Percentiles rank a stretch among this genome's conserved stretches.
Evolutionary conservation across 2,329 filamentous ascomycete genomes (phyloP).

Genomic region (Fusarium dlaminii): DNA sequence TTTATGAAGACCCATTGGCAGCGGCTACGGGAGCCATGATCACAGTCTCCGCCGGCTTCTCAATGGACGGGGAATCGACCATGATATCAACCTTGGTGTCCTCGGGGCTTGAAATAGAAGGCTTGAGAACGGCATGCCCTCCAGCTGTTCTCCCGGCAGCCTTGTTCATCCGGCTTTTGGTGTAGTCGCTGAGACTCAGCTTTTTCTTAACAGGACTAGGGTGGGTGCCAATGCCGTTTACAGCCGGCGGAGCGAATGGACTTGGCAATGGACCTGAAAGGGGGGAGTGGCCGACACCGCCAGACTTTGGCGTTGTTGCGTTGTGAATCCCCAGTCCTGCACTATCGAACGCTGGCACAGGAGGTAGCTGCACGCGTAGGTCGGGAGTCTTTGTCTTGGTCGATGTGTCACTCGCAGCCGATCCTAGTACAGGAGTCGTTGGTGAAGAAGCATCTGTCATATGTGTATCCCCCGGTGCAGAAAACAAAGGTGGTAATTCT

Average conservation of each 20-base stretch:
- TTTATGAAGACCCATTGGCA: conserved; percentile 43
- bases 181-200: conserved; percentile 72
- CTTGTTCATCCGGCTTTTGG: conserved; percentile 67
- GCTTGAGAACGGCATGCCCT: conserved; percentile 45
- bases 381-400: conserved; percentile 56
- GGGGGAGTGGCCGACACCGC: conserved; percentile 60
- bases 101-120: conserved; percentile 49
- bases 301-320: conserved; percentile 58
- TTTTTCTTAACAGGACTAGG: conserved; percentile 74
- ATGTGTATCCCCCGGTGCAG: conserved; percentile 37
- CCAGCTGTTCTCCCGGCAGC: conserved; percentile 52
- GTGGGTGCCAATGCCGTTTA: conserved; percentile 57
- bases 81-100: conserved; percentile 51
- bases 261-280: conserved; percentile 55
- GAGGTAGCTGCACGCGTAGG: conserved; percentile 65
- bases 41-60: conserved; percentile 43
- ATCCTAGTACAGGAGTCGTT: conserved; percentile 23
- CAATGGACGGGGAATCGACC: conserved; percentile 44
- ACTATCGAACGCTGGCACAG: conserved; percentile 61
- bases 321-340: conserved; percentile 47
- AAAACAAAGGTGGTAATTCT: conserved; percentile 39
- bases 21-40: conserved; percentile 35
- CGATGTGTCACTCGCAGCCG: conserved; percentile 20
- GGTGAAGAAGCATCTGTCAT: conserved; percentile 48
- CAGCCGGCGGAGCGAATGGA: conserved; percentile 53